phyloP scores from a whole-genome alignment of 352 stramenopile genomes.

The Phytophthora cryptogea region DNA sequence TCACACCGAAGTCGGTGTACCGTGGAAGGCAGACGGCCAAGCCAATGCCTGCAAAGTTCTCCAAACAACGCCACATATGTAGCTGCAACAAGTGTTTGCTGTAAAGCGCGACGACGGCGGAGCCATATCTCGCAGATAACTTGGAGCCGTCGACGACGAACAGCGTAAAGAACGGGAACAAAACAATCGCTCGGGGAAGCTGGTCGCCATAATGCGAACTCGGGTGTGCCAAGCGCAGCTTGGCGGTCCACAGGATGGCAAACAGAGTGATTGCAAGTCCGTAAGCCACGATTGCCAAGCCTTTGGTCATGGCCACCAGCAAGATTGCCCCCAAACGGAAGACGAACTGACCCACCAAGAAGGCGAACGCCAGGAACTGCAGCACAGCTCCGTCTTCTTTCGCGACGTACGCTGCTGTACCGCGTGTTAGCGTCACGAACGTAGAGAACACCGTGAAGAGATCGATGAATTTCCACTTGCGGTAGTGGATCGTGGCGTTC shows the following conservation, averaged over 20 bases:
- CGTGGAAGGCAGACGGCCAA: slow-evolving; percentile 45
- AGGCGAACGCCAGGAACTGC: slow-evolving; percentile 42
- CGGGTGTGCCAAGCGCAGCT: slow-evolving; percentile 49
- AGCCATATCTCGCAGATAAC: slow-evolving; percentile 39
- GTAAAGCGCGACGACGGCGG: slow-evolving; percentile 38
- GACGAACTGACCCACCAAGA: slow-evolving; percentile 64
- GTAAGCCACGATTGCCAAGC: slow-evolving; percentile 45
- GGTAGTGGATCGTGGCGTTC: slow-evolving; percentile 82
- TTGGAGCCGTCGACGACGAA: slow-evolving; percentile 62
- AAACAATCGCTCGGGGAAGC: slow-evolving; percentile 50
- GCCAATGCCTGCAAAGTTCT: slow-evolving; percentile 52
- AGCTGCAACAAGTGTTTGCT: slow-evolving; percentile 42
- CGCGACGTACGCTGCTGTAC: slow-evolving; percentile 45
- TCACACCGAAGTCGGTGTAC: slow-evolving; percentile 68
- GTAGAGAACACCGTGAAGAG: slow-evolving; percentile 62
- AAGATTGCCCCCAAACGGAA: slow-evolving; percentile 64
- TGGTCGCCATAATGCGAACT: slow-evolving; percentile 37
- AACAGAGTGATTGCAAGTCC: slow-evolving; percentile 37
- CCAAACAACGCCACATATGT: slow-evolving; percentile 59
- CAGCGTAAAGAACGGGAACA: slow-evolving; percentile 73
- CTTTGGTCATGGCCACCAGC: slow-evolving; percentile 68
- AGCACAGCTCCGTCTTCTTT: slow-evolving; percentile 46
- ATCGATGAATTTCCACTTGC: slow-evolving; percentile 74
- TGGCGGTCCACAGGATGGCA: slow-evolving; percentile 37
- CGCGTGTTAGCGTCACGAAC: slow-evolving; percentile 52